phyloP scores from a whole-genome alignment of 768 basidiomycete genomes.

The Pleurotus tuoliensis region DNA sequence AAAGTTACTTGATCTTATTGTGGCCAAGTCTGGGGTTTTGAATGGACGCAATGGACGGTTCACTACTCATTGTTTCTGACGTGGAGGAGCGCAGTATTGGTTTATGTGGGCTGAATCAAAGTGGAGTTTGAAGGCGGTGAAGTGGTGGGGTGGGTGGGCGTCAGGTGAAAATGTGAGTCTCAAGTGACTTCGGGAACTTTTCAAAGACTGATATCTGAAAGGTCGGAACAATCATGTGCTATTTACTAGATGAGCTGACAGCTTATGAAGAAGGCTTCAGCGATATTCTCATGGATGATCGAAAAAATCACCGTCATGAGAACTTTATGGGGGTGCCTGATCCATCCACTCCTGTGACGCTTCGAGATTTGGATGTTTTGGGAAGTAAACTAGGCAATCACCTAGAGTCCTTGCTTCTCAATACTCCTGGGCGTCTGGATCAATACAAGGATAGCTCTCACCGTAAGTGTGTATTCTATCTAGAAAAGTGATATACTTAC shows the following conservation, averaged over 20 bases:
- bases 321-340: conserved; percentile 18
- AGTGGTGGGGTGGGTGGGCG: conserved; percentile 27
- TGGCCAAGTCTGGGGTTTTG: conserved; percentile 14
- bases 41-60: conserved; percentile 14
- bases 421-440: neutral
- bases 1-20: conserved; percentile 16
- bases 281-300: conserved; percentile 18
- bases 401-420: neutral
- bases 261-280: conserved; percentile 24
- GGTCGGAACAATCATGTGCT: conserved; percentile 22
- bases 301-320: conserved; percentile 14
- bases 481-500: neutral
- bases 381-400: neutral
- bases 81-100: conserved; percentile 23
- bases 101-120: conserved; percentile 22
- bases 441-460: neutral
- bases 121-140: conserved; percentile 23
- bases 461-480: neutral
- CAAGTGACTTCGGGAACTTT: neutral
- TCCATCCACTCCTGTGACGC: conserved; percentile 3
- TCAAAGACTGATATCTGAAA: neutral
- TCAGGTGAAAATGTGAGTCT: conserved; percentile 15
- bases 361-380: conserved; percentile 8
- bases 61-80: conserved; percentile 23
- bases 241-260: conserved; percentile 24